These are phyloP conservation scores for Botryosphaeria dothidea DNA, from an alignment of 2,329 filamentous ascomycete genomes.

Conservation along the genomic window DNA sequence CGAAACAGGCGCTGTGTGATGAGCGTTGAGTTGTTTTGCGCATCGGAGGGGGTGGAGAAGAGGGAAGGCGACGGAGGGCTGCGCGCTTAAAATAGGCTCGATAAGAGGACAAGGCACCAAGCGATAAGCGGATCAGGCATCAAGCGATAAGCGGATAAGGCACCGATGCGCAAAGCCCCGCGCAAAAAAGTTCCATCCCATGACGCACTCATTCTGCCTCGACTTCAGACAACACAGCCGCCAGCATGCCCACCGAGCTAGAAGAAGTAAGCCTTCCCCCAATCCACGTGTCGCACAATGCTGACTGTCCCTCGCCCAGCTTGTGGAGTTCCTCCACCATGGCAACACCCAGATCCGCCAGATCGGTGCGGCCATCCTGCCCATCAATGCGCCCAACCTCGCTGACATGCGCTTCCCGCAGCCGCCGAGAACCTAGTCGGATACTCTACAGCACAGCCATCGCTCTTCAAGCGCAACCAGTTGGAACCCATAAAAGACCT, in stretches of 20 bases:
- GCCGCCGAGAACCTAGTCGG: slow-evolving; percentile 85
- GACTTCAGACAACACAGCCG: neutral
- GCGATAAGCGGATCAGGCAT: neutral
- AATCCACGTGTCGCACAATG: neutral
- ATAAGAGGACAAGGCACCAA: no score
- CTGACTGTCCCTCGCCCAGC: slow-evolving; percentile 48
- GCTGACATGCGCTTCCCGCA: slow-evolving; percentile 33
- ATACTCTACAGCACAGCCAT: slow-evolving; percentile 73
- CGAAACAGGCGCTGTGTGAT: slow-evolving; percentile 11
- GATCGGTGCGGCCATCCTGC: slow-evolving; percentile 56
- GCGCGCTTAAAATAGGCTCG: slow-evolving; percentile 8
- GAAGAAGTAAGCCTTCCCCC: slow-evolving; percentile 44
- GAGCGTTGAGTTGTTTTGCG: neutral
- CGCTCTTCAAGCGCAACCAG: slow-evolving; percentile 80
- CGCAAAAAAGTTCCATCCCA: slow-evolving; percentile 16
- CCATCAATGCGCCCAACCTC: slow-evolving; percentile 24
- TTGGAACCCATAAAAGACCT: slow-evolving; percentile 81
- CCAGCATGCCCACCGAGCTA: slow-evolving; percentile 50
- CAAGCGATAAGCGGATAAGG: neutral
- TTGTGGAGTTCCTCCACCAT: slow-evolving; percentile 91
- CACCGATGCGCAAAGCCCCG: slow-evolving; percentile 15
- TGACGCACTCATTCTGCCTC: slow-evolving; percentile 5
- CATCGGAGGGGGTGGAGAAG: neutral
- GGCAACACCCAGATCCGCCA: slow-evolving; percentile 88
- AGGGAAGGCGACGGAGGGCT: neutral